phyloP scores from a whole-genome alignment of 176 grass and related monocot species.

The Pontederia crassipes region DNA sequence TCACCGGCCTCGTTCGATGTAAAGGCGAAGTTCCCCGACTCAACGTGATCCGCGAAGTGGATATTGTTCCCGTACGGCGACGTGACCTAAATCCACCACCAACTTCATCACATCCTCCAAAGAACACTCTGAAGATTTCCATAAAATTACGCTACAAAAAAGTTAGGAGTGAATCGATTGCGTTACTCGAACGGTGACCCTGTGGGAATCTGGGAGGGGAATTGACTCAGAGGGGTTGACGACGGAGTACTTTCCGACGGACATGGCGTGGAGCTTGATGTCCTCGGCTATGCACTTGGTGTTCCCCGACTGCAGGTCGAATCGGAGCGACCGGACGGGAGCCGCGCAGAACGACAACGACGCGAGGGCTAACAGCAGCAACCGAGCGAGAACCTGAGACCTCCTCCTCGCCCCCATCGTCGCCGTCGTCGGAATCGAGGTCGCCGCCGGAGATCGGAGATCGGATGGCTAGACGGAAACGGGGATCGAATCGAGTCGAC shows the following conservation, averaged over 20 bases:
- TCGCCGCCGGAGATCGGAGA: too few relatives aligned
- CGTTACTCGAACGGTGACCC: constrained; percentile 70
- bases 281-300: constrained; percentile 97
- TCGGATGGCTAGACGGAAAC: too few relatives aligned
- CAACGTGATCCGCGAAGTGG: constrained; percentile 77
- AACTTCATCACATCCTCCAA: neutral
- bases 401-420: constrained; percentile 1
- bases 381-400: constrained; percentile 8
- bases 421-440: neutral
- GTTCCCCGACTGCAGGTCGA: constrained; percentile 85
- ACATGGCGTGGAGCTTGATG: constrained; percentile 78
- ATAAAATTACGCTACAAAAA: too few relatives aligned
- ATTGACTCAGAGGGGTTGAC: constrained; percentile 48
- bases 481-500: too few relatives aligned
- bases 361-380: constrained; percentile 12
- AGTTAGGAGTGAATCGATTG: neutral
- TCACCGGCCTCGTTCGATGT: constrained; percentile 65
- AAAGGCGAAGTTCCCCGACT: constrained; percentile 81
- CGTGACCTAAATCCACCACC: constrained; percentile 42
- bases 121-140: neutral
- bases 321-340: constrained; percentile 38
- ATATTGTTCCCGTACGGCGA: constrained; percentile 94
- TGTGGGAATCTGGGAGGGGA: constrained; percentile 68
- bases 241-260: constrained; percentile 79
- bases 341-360: constrained; percentile 16